Base-by-base conservation (phyloP, 805 yeast species). In the Saturnispora serradocipensis region DNA sequence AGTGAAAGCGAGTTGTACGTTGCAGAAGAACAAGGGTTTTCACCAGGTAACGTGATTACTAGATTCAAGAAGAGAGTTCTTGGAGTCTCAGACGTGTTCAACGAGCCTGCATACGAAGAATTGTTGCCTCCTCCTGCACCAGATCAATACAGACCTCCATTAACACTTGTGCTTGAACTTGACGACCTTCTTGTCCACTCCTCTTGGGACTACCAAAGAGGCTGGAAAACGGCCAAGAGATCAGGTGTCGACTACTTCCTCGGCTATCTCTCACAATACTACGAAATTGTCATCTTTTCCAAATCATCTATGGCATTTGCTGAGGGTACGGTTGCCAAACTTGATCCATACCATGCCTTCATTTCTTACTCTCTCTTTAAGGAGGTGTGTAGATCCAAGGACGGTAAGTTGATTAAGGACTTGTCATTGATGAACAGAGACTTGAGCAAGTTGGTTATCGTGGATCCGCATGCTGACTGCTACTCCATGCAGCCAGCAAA, bases 171-270 rank as follows among this genome's bases (percentile, higher is more conserved):
- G 7, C 68, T 93, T 60, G 83, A 87, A 30, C 76, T 93, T 62
- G 99, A 93, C 61, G 99, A 93, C 63, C 72, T 93, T 54, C 76
- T 93, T 64, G 80, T 91, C 52, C 97, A 93, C 67, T 82, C 95
- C 39, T 87, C 85, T 56, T 93, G 99, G 99, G 79, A 87, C 52
- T 80, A 88, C 59, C 81, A 87, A 68, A 76, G 81, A 65, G 99
- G 99, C 50, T 93, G 99, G 99, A 84, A 93, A 72, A 91, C 97
- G 15, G 98, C 96, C 30, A 93, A 93, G 75, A 88, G 99, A 73
- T 98, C 99, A 34, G 99, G 99, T 56, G 82, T 88, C 55, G 99
- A 95, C 69, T 93, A 93, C 74, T 93, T 93, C 72, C 73, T 93
- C 65, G 96, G 95, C 28, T 93, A 93, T 70, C 74, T 93, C 60